Evolutionary conservation across 1,284 basidiomycete genomes (phyloP).

Genomic region (Neolentinus lepideus): DNA sequence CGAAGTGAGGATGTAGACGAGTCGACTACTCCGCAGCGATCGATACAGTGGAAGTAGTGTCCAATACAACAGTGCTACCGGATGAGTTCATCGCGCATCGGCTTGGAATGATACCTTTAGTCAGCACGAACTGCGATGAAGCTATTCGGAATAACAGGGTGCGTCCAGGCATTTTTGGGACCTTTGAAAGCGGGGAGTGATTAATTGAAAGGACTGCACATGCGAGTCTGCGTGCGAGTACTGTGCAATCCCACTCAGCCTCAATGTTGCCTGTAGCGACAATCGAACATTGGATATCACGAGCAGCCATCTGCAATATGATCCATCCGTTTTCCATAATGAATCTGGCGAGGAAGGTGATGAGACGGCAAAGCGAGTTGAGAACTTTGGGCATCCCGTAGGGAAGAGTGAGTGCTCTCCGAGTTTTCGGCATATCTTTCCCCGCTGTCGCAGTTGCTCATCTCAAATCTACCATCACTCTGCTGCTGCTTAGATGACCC

Average conservation of each 20-base stretch:
- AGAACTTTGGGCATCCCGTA: constrained; percentile 81
- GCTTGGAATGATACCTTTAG: constrained; percentile 89
- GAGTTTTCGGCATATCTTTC: neutral
- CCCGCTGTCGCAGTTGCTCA: constrained; percentile 4
- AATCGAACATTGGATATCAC: constrained; percentile 76
- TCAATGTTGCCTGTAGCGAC: constrained; percentile 70
- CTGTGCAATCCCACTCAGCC: constrained; percentile 71
- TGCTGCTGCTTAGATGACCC: constrained; percentile 45
- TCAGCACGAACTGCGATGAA: constrained; percentile 80
- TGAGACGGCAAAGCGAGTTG: constrained; percentile 65
- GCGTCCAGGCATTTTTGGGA: constrained; percentile 17
- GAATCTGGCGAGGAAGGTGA: constrained; percentile 49
- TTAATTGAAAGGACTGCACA: constrained; percentile 65
- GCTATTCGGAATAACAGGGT: constrained; percentile 80
- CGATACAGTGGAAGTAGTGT: constrained; percentile 91
- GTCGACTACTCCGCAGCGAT: constrained; percentile 56
- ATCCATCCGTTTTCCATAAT: constrained; percentile 16
- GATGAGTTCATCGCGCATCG: constrained; percentile 98
- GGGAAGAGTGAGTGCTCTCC: constrained; percentile 72
- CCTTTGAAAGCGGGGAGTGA: neutral
- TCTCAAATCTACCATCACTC: neutral
- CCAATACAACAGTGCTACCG: constrained; percentile 90
- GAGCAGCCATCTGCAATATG: constrained; percentile 66
- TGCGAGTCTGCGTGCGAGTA: constrained; percentile 74
- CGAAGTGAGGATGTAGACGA: constrained; percentile 5